Base-by-base conservation (phyloP, 257 asterid species). In the Asclepias syriaca region DNA sequence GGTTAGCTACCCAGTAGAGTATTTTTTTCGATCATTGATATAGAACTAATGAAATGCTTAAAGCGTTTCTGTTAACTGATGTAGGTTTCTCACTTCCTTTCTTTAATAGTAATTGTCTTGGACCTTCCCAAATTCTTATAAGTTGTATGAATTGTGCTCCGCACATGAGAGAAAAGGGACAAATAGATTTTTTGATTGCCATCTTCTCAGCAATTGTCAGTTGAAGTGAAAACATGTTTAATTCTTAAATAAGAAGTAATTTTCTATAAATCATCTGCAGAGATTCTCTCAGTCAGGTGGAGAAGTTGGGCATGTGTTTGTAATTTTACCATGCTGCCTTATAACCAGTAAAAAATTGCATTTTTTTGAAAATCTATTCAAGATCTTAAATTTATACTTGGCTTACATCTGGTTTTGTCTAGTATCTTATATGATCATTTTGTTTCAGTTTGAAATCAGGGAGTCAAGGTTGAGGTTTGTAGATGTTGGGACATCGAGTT, bases 401-500 rank as follows among this genome's bases (percentile, higher is more conserved):
- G 37, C 18, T 63, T 15, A 3, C 66, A 13, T 48, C 19, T 39
- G 9, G 12, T 8, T 65, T 72, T 75, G 69, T 15, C n/a, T 69
- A 59, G 32, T 70, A 6, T 48, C 78, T 74, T 27, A 53, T 58
- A 69, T 51, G 64, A 73, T 54, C 72, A 69, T 63, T 74, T 73
- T 15, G 13, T 67, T 78, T 72, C 89, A 87, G 95, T 60, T 79
- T 77, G 87, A 79, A 80, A 64, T 68, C 84, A 85, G 85, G 90
- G 93, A 88, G 83, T 76, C 90, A 15, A 84, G 93, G 71, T 86
- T 89, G 72, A 87, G 97, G 84, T 94, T 94, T 63, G 99, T 89
- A 18, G 97, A 91, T 76, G 77, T 82, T 61, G 87, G 89, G 71
- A 81, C 92, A 72, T 89, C 95, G 77, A 85, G 98, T 76, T 91